These are phyloP conservation scores for Sesbania bispinosa DNA, from an alignment of 306 rosid species.

Conservation along the genomic window DNA sequence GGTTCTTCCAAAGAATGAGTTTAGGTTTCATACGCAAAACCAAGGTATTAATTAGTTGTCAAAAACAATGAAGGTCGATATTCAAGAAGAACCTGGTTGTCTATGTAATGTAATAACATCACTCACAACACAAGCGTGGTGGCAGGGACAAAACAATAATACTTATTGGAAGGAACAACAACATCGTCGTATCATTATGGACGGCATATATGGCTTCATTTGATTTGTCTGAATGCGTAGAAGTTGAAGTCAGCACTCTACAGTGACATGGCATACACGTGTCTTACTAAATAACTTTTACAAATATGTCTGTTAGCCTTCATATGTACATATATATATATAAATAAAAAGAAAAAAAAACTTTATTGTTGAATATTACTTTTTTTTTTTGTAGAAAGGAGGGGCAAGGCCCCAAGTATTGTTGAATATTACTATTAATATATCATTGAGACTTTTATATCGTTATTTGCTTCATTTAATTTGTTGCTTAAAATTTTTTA, in stretches of 20 bases:
- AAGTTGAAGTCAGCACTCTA: conserved; percentile 35
- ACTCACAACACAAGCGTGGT: neutral
- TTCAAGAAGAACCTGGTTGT: neutral
- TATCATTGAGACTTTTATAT: too few species aligned
- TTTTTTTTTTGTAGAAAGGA: too few species aligned
- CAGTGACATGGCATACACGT: conserved; percentile 20
- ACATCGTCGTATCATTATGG: conserved; percentile 15
- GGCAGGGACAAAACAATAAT: neutral
- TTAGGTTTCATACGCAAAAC: conserved; percentile 35
- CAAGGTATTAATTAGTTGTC: neutral
- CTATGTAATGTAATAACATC: neutral
- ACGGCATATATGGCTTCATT: conserved; percentile 20
- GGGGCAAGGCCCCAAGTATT: too few species aligned
- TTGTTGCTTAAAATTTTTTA: too few species aligned
- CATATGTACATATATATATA: neutral
- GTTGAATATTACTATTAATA: too few species aligned
- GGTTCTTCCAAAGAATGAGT: conserved; percentile 30
- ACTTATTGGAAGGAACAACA: conserved; percentile 16
- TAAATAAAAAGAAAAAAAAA: neutral
- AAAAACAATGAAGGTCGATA: neutral
- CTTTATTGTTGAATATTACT: neutral
- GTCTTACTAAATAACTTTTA: neutral
- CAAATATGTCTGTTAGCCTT: neutral
- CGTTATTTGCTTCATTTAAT: too few species aligned
- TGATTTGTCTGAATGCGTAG: conserved; percentile 17